These are phyloP conservation scores for Lophiotrema nucula DNA, from an alignment of 495 filamentous ascomycete species.

Conservation along the genomic window DNA sequence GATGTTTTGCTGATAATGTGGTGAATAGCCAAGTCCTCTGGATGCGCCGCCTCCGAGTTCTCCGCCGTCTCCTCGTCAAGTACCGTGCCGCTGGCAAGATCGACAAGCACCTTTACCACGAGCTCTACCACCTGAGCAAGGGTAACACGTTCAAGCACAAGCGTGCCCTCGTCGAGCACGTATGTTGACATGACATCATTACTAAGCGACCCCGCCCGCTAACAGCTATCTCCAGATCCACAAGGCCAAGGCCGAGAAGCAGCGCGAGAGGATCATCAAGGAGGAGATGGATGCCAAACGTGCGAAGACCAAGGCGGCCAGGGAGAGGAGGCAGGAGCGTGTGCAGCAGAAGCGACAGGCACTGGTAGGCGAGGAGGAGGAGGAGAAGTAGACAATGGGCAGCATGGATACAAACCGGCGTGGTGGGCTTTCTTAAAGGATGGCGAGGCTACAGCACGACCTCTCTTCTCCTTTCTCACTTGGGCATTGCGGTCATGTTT, in stretches of 20 bases:
- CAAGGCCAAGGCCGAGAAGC: constrained; percentile 98
- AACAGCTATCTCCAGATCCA: constrained; percentile 73
- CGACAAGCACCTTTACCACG: constrained; percentile 99
- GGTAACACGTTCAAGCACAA: constrained; percentile 99
- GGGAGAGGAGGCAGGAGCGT: constrained; percentile 92
- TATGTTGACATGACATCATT: constrained; percentile 60
- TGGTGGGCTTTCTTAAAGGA: constrained; percentile 36
- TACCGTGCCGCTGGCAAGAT: constrained; percentile 99
- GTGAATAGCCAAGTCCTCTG: constrained; percentile 84
- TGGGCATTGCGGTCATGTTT: constrained; percentile 37
- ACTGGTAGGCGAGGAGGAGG: constrained; percentile 68
- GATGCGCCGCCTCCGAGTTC: constrained; percentile 99
- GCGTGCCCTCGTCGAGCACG: constrained; percentile 98
- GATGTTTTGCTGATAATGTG: constrained; percentile 23
- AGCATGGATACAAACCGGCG: constrained; percentile 32
- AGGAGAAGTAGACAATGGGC: constrained; percentile 30
- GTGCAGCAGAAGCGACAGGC: constrained; percentile 84
- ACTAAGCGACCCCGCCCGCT: constrained; percentile 10
- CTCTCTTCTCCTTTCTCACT: constrained; percentile 16
- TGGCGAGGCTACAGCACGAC: constrained; percentile 9
- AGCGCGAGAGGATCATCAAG: constrained; percentile 89
- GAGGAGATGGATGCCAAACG: constrained; percentile 99
- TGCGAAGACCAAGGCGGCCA: constrained; percentile 98
- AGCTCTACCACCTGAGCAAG: constrained; percentile 99
- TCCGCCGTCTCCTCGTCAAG: constrained; percentile 97